Percentiles rank a stretch among this genome's conserved stretches.
phyloP scores from a whole-genome alignment of 1,284 basidiomycete species.

The Cryptococcus maquisensis region DNA sequence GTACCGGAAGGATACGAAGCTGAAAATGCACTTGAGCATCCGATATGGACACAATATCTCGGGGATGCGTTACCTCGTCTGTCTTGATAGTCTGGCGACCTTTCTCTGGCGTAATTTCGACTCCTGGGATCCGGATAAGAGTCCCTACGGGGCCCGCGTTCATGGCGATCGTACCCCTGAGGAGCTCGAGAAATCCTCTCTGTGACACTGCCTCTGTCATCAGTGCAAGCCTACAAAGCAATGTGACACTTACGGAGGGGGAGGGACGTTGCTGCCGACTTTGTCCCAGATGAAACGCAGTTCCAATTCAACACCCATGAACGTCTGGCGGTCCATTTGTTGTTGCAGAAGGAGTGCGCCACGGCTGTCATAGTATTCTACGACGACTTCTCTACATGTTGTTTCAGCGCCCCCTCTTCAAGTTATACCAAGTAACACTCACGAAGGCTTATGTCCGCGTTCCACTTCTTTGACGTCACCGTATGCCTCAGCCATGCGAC shows the following conservation, averaged over 20 bases:
- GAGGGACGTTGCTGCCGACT: slow-evolving; percentile 48
- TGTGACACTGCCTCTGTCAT: not conserved
- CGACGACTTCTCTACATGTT: slow-evolving; percentile 63
- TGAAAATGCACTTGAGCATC: not conserved
- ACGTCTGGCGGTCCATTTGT: slow-evolving; percentile 65
- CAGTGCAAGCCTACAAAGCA: not conserved
- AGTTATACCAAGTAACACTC: slow-evolving; percentile 29
- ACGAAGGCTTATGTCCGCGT: slow-evolving; percentile 66
- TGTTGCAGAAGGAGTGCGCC: slow-evolving; percentile 77
- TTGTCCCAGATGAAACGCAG: slow-evolving; percentile 84
- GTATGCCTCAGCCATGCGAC: slow-evolving; percentile 74
- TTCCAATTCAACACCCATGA: slow-evolving; percentile 83
- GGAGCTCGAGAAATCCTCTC: not conserved
- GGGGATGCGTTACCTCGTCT: slow-evolving; percentile 6
- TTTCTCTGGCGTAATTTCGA: not conserved
- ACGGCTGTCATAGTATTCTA: slow-evolving; percentile 84
- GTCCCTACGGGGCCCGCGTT: slow-evolving; percentile 1
- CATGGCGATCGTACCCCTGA: slow-evolving; percentile 1
- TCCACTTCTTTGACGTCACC: slow-evolving; percentile 83
- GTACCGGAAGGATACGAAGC: slow-evolving; percentile 3
- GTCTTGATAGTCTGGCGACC: slow-evolving; percentile 8
- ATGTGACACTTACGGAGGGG: slow-evolving; percentile 21
- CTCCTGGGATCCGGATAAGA: not conserved
- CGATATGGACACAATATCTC: no score
- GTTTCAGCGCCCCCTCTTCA: not conserved